Percentiles rank a stretch among this genome's conserved stretches.
Evolutionary conservation across 225 moss, liverwort and hornwort genomes (phyloP).

Genomic region (Straminergon stramineum): DNA sequence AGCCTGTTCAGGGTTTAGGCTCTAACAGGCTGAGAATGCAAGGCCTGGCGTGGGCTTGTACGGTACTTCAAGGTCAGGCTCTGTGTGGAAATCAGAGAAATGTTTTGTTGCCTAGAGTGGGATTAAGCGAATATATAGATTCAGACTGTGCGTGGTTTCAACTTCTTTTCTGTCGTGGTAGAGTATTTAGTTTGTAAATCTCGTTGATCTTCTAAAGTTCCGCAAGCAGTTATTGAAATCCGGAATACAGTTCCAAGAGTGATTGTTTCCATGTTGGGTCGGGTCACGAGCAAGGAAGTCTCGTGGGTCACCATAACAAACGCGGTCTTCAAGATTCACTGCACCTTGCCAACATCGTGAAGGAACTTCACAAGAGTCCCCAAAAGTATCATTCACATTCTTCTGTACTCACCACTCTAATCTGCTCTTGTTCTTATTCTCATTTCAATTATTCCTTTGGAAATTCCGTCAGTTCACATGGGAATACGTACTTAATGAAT

Average conservation of each 20-base stretch:
- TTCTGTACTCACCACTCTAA: not conserved
- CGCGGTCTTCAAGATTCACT: slow-evolving; percentile 5
- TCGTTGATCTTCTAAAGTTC: not conserved
- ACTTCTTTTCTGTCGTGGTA: not conserved
- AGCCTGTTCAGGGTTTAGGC: not conserved
- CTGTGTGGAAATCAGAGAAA: not conserved
- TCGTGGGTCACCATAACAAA: not conserved
- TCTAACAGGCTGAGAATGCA: not conserved
- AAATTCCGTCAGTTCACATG: not conserved
- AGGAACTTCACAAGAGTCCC: not conserved
- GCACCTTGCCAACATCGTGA: not conserved
- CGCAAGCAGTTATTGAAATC: not conserved
- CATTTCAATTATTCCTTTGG: not conserved
- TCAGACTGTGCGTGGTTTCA: not conserved
- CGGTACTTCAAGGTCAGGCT: not conserved
- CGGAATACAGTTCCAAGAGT: not conserved
- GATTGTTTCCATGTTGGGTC: not conserved
- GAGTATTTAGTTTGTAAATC: not conserved
- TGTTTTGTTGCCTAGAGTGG: not conserved
- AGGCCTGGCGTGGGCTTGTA: not conserved
- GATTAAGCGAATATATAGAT: not conserved
- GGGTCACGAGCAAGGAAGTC: not conserved
- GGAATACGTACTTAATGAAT: no score
- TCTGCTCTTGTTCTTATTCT: not conserved
- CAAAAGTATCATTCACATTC: not conserved